Evolutionary conservation across 1,284 basidiomycete genomes (phyloP), one percentile per base, ranked within the genome.

Genomic region (Malassezia cuniculi): DNA sequence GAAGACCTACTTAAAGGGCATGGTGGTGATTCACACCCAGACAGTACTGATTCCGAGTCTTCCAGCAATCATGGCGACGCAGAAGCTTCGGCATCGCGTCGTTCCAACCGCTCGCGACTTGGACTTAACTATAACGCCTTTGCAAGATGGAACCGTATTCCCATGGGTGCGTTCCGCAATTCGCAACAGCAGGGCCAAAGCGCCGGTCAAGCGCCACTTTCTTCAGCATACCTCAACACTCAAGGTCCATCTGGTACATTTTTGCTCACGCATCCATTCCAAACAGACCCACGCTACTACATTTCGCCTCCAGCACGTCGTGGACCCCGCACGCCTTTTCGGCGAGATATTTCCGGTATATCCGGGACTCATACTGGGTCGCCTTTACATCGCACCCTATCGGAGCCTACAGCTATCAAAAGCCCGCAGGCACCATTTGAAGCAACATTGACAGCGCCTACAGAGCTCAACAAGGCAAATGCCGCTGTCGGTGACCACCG

Each of bases 131-230:
- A 52, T 15, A 59, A 55, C 25, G 62, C 57, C 2, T 55, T 66
- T 39, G 52, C 60, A 1, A 36, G 62, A 14, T 66, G 62, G 62
- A 37, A 59, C 50, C 52, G 55, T 28, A 59, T 66, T 22, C 62
- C 62, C 2, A 61, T 65, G 54, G 57, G 55, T 29, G 57, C 58
- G 3, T 65, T 65, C 42, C 57, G 62, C 6, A 55, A 60, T 21
- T 53, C 57, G 21, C 60, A 61, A 33, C 35, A 44, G 26, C 27
- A 34, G 7, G 43, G 41, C 2, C 38, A 34, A 3, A 36, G 38
- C 11, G 40, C 44, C 5, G 37, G 36, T 29, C 35, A 41, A 31
- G 36, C 47, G 6, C 41, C 33, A 2, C 10, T 18, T 9, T 25
- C 33, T 11, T 21, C 34, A 11, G 21, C 32, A n/a, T 41, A 27